A percentile compares a stretch with the other conserved stretches of the same genome.
These are phyloP conservation scores for Pseudozyma flocculosa DNA, from an alignment of 1,284 basidiomycete genomes.

Conservation along the genomic window DNA sequence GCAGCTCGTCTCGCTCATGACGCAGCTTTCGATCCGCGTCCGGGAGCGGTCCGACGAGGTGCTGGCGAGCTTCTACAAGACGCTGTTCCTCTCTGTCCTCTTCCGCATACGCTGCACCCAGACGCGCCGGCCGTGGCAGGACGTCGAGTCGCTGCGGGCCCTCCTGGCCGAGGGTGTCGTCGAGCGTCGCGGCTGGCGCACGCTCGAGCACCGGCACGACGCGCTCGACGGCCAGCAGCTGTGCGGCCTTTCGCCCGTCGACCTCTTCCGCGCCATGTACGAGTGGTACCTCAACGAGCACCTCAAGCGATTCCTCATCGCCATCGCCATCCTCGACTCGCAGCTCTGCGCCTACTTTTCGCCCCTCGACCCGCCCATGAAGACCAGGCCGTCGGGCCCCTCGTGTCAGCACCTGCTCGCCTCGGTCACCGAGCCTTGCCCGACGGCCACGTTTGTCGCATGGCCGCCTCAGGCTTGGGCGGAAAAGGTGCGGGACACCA, in stretches of 20 bases:
- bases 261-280: constrained; percentile 10
- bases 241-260: constrained; percentile 5
- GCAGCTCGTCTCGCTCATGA: constrained; percentile 18
- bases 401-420: constrained; percentile 26
- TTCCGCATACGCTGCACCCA: constrained; percentile 2
- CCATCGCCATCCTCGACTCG: constrained; percentile 24
- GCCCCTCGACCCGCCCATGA: constrained; percentile 15
- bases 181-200: constrained; percentile 1
- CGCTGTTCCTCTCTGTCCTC: constrained; percentile 16
- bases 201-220: constrained; percentile 2
- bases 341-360: constrained; percentile 21
- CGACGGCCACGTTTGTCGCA: constrained; percentile 15
- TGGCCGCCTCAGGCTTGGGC: constrained; percentile 25
- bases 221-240: constrained; percentile 6
- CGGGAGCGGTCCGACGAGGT: too few species aligned
- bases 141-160: constrained; percentile 11
- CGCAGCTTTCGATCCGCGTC: background rate
- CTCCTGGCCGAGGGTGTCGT: background rate
- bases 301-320: constrained; percentile 16
- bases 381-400: constrained; percentile 11
- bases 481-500: constrained; percentile 6
- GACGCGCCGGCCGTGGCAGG: constrained; percentile 15
- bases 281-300: constrained; percentile 28
- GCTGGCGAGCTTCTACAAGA: constrained; percentile 1
- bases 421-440: constrained; percentile 24